These are phyloP conservation scores for Adansonia gregorii DNA, from an alignment of 441 rosid genomes.

Conservation along the genomic window DNA sequence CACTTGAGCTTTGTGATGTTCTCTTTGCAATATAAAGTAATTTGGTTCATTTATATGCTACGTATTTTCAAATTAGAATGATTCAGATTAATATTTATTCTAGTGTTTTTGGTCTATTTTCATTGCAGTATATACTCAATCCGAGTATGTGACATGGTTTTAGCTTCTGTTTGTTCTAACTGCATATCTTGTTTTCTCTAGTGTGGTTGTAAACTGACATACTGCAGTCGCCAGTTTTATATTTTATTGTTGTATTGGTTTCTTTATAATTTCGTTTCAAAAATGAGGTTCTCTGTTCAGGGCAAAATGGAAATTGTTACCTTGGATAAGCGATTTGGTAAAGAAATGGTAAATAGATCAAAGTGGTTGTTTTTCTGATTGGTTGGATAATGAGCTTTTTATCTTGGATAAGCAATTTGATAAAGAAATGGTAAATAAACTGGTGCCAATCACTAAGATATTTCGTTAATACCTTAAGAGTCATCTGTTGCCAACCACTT, in stretches of 20 bases:
- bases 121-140: not conserved
- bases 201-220: slow-evolving; percentile 1
- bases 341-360: not conserved
- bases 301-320: not conserved
- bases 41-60: not conserved
- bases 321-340: no score
- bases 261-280: not conserved
- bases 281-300: not conserved
- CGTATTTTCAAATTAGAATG: not conserved
- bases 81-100: not conserved
- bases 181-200: slow-evolving; percentile 22
- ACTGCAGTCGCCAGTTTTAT: not conserved
- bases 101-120: not conserved
- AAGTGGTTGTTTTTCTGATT: not conserved
- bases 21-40: not conserved
- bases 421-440: not conserved
- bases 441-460: not conserved
- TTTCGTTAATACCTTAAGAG: not conserved
- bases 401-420: not conserved
- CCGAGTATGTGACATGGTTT: no score
- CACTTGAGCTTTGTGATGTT: not conserved
- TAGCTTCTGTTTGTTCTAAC: slow-evolving; percentile 17
- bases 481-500: not conserved
- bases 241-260: not conserved
- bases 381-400: not conserved